Evolutionary conservation across 495 filamentous ascomycete species (phyloP).

Genomic region (Penicillium angulare): DNA sequence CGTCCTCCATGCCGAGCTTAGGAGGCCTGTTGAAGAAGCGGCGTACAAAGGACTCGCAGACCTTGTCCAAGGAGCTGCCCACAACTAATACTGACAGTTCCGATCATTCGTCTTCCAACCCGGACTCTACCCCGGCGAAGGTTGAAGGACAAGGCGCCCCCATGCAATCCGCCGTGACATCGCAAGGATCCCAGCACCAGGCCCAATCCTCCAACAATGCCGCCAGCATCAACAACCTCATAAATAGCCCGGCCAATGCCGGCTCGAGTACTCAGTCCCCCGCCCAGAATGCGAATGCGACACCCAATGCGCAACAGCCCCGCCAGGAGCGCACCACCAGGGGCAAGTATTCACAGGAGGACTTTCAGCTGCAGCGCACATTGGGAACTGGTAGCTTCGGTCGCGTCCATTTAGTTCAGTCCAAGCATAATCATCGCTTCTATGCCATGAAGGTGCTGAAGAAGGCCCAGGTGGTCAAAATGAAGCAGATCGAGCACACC

Average conservation of each 20-base stretch:
- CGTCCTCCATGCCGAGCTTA: constrained; percentile 46
- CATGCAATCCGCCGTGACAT: constrained; percentile 40
- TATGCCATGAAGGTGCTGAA: constrained; percentile 98
- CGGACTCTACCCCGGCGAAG: constrained; percentile 23
- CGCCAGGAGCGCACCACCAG: constrained; percentile 70
- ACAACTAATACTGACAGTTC: constrained; percentile 32
- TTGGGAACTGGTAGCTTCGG: constrained; percentile 97
- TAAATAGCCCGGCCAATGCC: constrained; percentile 29
- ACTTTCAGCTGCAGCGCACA: constrained; percentile 86
- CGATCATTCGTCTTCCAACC: constrained; percentile 53
- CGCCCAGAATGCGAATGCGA: constrained; percentile 11
- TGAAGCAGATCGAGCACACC: constrained; percentile 99
- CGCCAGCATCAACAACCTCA: constrained; percentile 46
- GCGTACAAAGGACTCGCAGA: constrained; percentile 78
- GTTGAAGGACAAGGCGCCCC: constrained; percentile 36
- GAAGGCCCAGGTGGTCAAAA: constrained; percentile 97
- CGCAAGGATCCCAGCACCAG: constrained; percentile 31
- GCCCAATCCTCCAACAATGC: constrained; percentile 34
- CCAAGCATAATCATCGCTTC: constrained; percentile 93
- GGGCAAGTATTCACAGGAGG: constrained; percentile 92
- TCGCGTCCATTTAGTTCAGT: constrained; percentile 92
- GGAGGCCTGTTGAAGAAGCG: constrained; percentile 94
- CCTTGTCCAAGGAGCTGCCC: constrained; percentile 51
- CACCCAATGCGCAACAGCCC: constrained; percentile 4
- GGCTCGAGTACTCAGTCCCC: constrained; percentile 16